Conservation (phyloP, 2,329 filamentous ascomycete species). For the Diaporthe ampelina region DNA sequence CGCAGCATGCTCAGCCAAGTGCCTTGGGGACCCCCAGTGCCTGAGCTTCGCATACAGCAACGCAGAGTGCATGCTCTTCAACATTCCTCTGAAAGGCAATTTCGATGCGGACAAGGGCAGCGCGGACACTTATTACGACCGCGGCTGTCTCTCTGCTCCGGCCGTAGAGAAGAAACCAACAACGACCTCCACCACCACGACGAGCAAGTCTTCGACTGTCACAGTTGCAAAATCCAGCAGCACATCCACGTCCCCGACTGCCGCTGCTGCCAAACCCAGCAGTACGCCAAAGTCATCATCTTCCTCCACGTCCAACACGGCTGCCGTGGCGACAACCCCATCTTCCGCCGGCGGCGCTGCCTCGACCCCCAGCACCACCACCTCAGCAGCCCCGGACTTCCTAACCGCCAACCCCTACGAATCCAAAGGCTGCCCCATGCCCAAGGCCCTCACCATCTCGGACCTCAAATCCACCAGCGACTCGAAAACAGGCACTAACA, state of each 20-base stretch:
- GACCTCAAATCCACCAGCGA: slow-evolving; percentile 3
- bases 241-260: slow-evolving; percentile 13
- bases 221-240: neutral
- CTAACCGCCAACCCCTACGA: neutral
- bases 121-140: slow-evolving; percentile 25
- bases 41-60: slow-evolving; percentile 20
- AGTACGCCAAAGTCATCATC: slow-evolving; percentile 4
- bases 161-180: neutral
- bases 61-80: slow-evolving; percentile 28
- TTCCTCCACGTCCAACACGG: neutral
- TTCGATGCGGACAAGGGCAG: slow-evolving; percentile 21
- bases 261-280: neutral
- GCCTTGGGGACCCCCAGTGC: neutral
- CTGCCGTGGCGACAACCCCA: neutral
- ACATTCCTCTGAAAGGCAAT: slow-evolving; percentile 14
- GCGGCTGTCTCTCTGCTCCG: slow-evolving; percentile 14
- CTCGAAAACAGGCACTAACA: neutral
- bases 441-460: neutral
- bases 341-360: neutral
- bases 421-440: neutral
- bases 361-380: neutral
- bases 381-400: neutral
- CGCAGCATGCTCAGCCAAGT: slow-evolving; percentile 20
- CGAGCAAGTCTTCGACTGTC: neutral
- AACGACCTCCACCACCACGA: neutral